Evolutionary conservation across 805 yeast species (phyloP), one percentile per base, ranked within the genome.

Genomic region (Scheffersomyces coipomensis): DNA sequence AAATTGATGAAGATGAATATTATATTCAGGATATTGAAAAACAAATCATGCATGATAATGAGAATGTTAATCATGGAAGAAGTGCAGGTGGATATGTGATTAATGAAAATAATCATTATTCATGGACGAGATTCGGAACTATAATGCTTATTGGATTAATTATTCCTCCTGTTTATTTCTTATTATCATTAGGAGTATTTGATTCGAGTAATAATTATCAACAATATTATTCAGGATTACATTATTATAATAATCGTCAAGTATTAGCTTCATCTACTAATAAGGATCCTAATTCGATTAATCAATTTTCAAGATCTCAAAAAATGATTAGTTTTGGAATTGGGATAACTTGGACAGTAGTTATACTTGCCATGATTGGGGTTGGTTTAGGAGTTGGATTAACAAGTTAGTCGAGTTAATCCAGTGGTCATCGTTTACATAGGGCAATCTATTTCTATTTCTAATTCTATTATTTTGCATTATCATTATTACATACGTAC

Each of bases 121-220:
- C 47, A 7, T 47, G 51, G 55, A n/a, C 37, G 5, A 34, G 40
- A 30, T 65, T 64, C 48, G 22, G 42, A 4, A 10, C 47, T 6
- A 45, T 64, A 52, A 57, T 64, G 68, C 38, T 52, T 3, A 12
- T 59, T 7, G 72, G 68, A 2, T 50, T 68, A 5, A 34, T 68
- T 7, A 48, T 63, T 1, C 70, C 70, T 19, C 74, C 74, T 5
- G 43, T 68, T n/a, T 68, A 56, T 40, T 66, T 67, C 30, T 48
- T 67, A 15, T 33, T 68, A 9, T 39, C 66, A 3, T 36, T 62
- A 8, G 74, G 74, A 3, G 48, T 58, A 13, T 63, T 68, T 39
- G 74, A 68, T 45, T 46, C 48, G 31, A 52, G 48, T 18, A 56
- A 54, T 33, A 42, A 45, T 22, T 26, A 45, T 16, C 48, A 45